Evolutionary conservation across 257 asterid genomes (phyloP), one percentile per base, ranked within the genome.

Genomic region (Echium plantagineum): DNA sequence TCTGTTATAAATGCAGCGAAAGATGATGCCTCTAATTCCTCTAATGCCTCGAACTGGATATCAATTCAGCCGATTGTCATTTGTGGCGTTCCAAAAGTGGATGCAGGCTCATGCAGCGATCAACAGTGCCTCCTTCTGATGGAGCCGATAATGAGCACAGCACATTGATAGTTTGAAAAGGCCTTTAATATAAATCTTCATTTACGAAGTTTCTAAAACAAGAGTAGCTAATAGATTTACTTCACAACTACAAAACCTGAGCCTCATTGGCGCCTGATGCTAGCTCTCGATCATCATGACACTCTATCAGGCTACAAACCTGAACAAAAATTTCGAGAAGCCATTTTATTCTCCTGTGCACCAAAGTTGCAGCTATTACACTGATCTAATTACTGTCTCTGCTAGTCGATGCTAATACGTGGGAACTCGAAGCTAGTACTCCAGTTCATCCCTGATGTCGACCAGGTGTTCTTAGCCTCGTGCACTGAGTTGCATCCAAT

Each of bases 211-310:
- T 38, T 28, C 22, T 24, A 35, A 26, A 9, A 51, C 10, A 21
- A 21, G 22, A 47, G 26, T 24, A 24, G 26, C 26, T 24, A 24
- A 24, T 24, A 24, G 26, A 18, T 8, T 8, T 52, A 15, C 48
- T 48, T 47, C 59, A 32, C 12, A 31, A 59, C 6, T 22, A 35
- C 12, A 18, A 67, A 31, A 87, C 96, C 89, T 87, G 94, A 68
- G 89, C 89, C 80, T 93, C 97, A 64, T 93, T 93, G 58, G 96
- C 97, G 66, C 97, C 96, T 7, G 97, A 93, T 31, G 99, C 99
- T 31, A 93, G 99, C 73, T n/a, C n/a, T n/a, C n/a, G n/a, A n/a
- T n/a, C n/a, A n/a, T n/a, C n/a, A n/a, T n/a, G n/a, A n/a, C n/a
- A n/a, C n/a, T n/a, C n/a, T n/a, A n/a, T n/a, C n/a, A n/a, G n/a